These are phyloP conservation scores for Agaricus sinodeliciosus DNA, from an alignment of 768 basidiomycete species.

Conservation along the genomic window DNA sequence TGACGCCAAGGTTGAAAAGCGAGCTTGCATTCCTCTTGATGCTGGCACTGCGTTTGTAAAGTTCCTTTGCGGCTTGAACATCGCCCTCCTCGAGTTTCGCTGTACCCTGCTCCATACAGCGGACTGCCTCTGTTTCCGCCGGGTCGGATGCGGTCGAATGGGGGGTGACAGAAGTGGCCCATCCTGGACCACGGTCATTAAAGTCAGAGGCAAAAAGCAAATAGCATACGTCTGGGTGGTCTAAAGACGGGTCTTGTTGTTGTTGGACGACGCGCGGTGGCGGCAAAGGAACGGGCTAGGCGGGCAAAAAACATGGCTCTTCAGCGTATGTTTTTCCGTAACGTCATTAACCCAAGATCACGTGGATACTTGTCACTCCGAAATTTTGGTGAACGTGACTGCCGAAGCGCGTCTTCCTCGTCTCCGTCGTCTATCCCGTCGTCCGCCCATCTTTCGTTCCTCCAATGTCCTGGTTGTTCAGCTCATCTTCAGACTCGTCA, in stretches of 20 bases:
- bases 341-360: constrained; percentile 11
- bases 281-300: neutral
- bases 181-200: constrained; percentile 38
- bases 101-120: constrained; percentile 78
- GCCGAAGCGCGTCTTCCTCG: constrained; percentile 11
- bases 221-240: neutral
- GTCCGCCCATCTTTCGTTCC: constrained; percentile 12
- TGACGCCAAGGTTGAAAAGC: constrained; percentile 84
- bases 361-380: constrained; percentile 15
- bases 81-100: constrained; percentile 84
- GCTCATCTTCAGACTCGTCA: constrained; percentile 15
- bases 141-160: constrained; percentile 82
- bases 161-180: constrained; percentile 74
- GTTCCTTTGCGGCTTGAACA: constrained; percentile 65
- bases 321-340: constrained; percentile 4
- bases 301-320: neutral
- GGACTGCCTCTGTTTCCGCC: constrained; percentile 71
- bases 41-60: constrained; percentile 75
- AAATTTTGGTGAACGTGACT: constrained; percentile 18
- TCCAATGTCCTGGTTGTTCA: constrained; percentile 21
- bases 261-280: neutral
- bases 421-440: constrained; percentile 8
- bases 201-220: neutral
- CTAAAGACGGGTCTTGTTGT: neutral
- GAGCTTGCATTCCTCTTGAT: constrained; percentile 77